A percentile compares a stretch with the other conserved stretches of the same genome.
Conservation (phyloP, 306 rosid species). For the Fagus crenata region DNA sequence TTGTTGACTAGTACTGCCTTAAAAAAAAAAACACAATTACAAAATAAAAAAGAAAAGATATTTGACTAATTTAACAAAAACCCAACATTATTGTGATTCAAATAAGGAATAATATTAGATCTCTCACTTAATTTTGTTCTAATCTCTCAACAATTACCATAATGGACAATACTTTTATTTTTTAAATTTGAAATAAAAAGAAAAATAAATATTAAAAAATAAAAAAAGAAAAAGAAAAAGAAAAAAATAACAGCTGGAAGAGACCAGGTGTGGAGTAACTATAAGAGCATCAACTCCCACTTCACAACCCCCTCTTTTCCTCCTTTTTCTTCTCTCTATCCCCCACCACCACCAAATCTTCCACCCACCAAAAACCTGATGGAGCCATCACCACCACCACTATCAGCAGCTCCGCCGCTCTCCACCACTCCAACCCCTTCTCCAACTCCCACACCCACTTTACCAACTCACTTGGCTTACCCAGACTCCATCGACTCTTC, state of each 20-base stretch:
- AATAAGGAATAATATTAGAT: no score
- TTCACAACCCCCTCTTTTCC: not conserved
- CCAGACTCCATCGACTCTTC: constrained; percentile 80
- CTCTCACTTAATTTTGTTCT: no score
- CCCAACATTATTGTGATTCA: no score
- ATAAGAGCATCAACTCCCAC: constrained; percentile 34
- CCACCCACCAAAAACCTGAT: constrained; percentile 16
- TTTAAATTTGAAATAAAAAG: not conserved
- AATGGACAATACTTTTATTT: no score
- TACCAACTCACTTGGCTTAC: constrained; percentile 46
- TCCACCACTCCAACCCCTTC: constrained; percentile 33
- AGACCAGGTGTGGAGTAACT: constrained; percentile 35
- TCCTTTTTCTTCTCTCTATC: constrained; percentile 20
- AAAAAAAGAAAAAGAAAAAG: no score
- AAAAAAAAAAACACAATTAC: no score
- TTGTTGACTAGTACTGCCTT: no score
- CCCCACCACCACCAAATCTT: not conserved
- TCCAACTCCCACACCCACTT: constrained; percentile 8
- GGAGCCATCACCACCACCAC: constrained; percentile 43
- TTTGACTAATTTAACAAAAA: no score
- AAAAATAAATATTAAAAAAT: not conserved
- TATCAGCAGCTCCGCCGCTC: constrained; percentile 21
- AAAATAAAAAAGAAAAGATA: no score
- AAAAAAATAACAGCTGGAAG: constrained; percentile 16
- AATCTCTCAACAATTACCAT: no score